Percentiles rank a stretch among this genome's conserved stretches.
These are phyloP conservation scores for Fusarium stilboides DNA, from an alignment of 2,329 filamentous ascomycete genomes.

Conservation along the genomic window DNA sequence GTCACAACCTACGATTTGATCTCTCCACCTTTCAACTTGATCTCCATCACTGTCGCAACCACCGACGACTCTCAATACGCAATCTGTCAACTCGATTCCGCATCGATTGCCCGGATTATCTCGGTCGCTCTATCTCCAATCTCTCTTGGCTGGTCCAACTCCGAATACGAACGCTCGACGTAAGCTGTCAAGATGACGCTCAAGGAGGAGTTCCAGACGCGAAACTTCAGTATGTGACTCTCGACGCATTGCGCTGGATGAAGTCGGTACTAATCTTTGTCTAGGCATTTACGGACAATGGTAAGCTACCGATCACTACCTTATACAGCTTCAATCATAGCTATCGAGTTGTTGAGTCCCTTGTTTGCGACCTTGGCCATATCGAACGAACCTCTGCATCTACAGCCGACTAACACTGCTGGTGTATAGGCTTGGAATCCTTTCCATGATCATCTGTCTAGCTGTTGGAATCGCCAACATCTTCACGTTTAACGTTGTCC, in stretches of 20 bases:
- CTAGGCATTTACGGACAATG: slow-evolving; percentile 83
- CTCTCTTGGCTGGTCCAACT: slow-evolving; percentile 23
- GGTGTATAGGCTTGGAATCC: slow-evolving; percentile 72
- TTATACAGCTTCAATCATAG: slow-evolving; percentile 16
- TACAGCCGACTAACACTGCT: slow-evolving; percentile 26
- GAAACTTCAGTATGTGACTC: slow-evolving; percentile 78
- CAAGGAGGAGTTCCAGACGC: slow-evolving; percentile 79
- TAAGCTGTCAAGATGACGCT: slow-evolving; percentile 73
- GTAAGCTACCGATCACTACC: slow-evolving; percentile 63
- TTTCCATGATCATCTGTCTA: slow-evolving; percentile 80
- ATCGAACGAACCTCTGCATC: slow-evolving; percentile 19
- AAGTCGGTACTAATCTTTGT: slow-evolving; percentile 52
- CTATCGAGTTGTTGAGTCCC: slow-evolving; percentile 26
- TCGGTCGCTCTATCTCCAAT: slow-evolving; percentile 21
- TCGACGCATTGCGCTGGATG: slow-evolving; percentile 8
- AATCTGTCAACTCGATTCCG: slow-evolving; percentile 9
- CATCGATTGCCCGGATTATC: slow-evolving; percentile 20
- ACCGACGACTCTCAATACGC: slow-evolving; percentile 35
- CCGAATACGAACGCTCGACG: slow-evolving; percentile 46
- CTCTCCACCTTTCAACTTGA: slow-evolving; percentile 25
- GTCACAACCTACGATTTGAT: slow-evolving; percentile 35
- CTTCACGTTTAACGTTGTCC: slow-evolving; percentile 67
- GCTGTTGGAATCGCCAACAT: slow-evolving; percentile 79
- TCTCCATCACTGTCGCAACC: slow-evolving; percentile 39
- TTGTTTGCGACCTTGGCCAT: slow-evolving; percentile 15